Evolutionary conservation across 441 rosid genomes (phyloP), one percentile per base, ranked within the genome.

Genomic region (Populus tomentosa): DNA sequence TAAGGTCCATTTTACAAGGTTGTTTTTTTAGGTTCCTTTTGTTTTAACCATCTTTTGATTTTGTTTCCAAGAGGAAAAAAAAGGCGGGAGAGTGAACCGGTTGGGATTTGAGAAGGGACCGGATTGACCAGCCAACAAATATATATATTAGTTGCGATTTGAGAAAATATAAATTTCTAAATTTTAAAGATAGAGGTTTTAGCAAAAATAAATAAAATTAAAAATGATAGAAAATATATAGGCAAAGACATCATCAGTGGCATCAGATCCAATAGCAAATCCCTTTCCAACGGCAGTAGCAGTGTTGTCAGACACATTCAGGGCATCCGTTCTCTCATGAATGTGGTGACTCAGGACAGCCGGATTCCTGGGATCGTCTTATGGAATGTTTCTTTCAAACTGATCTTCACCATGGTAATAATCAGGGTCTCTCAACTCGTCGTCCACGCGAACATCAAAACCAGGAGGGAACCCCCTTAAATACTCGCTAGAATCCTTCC

Each of bases 361-460:
- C 46, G 46, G 46, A 38, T 38, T 38, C 46, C 46, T 38, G 46
- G 46, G 46, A 38, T 38, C 46, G 2, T 26, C 28, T 38, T 38
- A 38, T 38, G 13, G 46, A 38, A 1, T 38, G 46, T 38, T 64
- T 69, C 86, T 83, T 72, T 90, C 90, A 83, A 87, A 92, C 65
- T 79, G 90, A 84, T 93, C 97, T 78, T 89, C 97, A 59, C 86
- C 88, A 67, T 83, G 93, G 79, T 87, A 93, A 82, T 86, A 94
- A 76, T 90, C 92, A 70, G 91, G 72, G 69, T 89, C 92, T 75
- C 90, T 70, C 21, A 82, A 82, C 81, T 94, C 98, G 81, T 90
- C 92, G 75, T 91, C 97, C 81, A 94, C 98, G 74, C 93, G 93
- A 81, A 94, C 98, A 87, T 94, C 93, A 88, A 93, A 93, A 69